A percentile compares a stretch with the other conserved stretches of the same genome.
Conservation (phyloP, 2,329 filamentous ascomycete genomes). For the Sphaceloma murrayae region DNA sequence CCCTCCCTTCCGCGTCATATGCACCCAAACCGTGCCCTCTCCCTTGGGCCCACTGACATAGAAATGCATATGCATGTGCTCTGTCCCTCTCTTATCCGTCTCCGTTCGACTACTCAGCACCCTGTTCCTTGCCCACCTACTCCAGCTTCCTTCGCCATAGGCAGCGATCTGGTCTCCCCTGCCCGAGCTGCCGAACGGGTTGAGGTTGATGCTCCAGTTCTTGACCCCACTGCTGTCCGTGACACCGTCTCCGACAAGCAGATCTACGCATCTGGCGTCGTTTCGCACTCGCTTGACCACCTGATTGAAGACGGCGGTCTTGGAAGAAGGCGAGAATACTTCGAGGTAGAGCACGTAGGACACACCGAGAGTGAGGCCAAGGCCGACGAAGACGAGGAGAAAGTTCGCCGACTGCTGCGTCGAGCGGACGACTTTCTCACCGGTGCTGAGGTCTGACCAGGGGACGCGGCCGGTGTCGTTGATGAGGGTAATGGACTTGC, state of each 20-base stretch:
- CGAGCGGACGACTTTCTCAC: constrained; percentile 73
- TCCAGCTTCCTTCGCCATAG: constrained; percentile 70
- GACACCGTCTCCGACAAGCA: constrained; percentile 54
- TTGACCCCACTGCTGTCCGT: not conserved
- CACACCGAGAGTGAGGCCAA: constrained; percentile 69
- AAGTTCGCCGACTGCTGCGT: constrained; percentile 91
- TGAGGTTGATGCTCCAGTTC: constrained; percentile 36
- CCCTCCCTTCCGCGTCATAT: constrained; percentile 61
- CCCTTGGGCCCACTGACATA: constrained; percentile 71
- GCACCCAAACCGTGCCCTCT: constrained; percentile 63
- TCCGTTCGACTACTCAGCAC: constrained; percentile 42
- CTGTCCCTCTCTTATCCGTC: constrained; percentile 63
- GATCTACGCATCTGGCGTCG: constrained; percentile 58
- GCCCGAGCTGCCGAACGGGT: constrained; percentile 24
- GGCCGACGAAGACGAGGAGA: constrained; percentile 62
- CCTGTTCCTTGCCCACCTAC: constrained; percentile 64
- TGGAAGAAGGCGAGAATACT: constrained; percentile 74
- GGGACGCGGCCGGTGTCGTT: constrained; percentile 76
- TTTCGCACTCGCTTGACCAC: constrained; percentile 69
- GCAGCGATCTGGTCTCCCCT: constrained; percentile 55
- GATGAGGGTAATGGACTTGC: constrained; percentile 67
- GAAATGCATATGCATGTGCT: constrained; percentile 79
- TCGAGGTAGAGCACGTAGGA: constrained; percentile 70
- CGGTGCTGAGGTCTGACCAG: constrained; percentile 65
- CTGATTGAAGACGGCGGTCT: constrained; percentile 74